Conservation (phyloP, 306 rosid genomes). For the Purshia tridentata region DNA sequence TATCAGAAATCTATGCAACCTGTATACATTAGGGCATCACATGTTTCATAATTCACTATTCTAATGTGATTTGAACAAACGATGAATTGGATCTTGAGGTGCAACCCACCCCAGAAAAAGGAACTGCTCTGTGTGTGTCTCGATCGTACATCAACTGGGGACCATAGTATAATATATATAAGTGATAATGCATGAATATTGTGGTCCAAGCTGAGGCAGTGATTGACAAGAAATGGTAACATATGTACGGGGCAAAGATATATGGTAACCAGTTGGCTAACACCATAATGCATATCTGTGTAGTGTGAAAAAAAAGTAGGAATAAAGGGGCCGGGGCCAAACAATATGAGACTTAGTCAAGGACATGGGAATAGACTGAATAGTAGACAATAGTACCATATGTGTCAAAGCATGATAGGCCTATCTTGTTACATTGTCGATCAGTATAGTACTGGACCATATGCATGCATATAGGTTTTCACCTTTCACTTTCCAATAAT, state of each 20-base stretch:
- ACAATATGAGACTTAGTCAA: slow-evolving; percentile 30
- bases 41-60: too few relatives aligned
- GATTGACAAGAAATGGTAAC: not conserved
- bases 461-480: slow-evolving; percentile 5
- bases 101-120: too few relatives aligned
- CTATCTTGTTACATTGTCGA: slow-evolving; percentile 41
- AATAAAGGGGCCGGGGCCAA: slow-evolving; percentile 27
- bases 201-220: not conserved
- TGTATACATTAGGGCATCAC: too few relatives aligned
- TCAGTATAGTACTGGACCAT: slow-evolving; percentile 22
- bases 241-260: too few relatives aligned
- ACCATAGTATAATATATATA: not conserved
- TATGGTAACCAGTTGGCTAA: slow-evolving; percentile 32
- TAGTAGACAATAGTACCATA: slow-evolving; percentile 33
- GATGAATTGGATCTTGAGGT: too few relatives aligned
- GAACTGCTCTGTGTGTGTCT: not conserved
- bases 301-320: slow-evolving; percentile 30
- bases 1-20: too few relatives aligned
- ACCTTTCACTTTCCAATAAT: slow-evolving; percentile 48
- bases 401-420: slow-evolving; percentile 23
- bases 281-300: slow-evolving; percentile 14
- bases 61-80: too few relatives aligned
- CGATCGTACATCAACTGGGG: not conserved
- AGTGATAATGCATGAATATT: not conserved
- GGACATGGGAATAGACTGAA: slow-evolving; percentile 27